Base-by-base conservation (phyloP, 1,139 yeast species). In the Scheffersomyces lignicola region DNA sequence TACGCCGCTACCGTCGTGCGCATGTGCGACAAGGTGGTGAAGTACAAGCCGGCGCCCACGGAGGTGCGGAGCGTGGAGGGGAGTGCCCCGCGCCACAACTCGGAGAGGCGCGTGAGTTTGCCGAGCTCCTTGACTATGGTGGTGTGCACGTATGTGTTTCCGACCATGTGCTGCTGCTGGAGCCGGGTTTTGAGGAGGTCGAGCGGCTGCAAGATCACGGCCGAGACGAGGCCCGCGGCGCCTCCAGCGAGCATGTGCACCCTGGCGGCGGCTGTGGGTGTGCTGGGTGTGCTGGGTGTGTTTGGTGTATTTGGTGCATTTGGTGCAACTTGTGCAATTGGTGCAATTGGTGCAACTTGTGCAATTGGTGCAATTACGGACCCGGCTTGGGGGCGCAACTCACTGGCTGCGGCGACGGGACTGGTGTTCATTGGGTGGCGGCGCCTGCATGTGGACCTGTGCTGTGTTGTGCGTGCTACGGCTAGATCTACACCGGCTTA, bases 51-150 rank as follows among this genome's bases (percentile, higher is more conserved):
- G 29, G 95, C 86, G 0, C 98, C 98, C 13, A 88, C 69, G 2
- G 97, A 88, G 0, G 96, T 90, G 41, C 98, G 69, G 24, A 92
- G 54, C 1, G 95, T 90, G 18, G 96, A 86, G 0, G 97, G 97
- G 25, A 89, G 52, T 0, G 96, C 90, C 1, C 98, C 98, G 38
- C 96, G 70, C 98, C 98, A 92, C 35, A 90, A 65, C 38, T 80
- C 81, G 35, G 60, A 58, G 15, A 76, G 51, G 24, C 72, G 64
- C 10, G 69, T 62, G 23, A 82, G 54, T 33, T 73, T 68, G 36
- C 60, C 61, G 11, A 83, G 52, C 28, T 80, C 78, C 27, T 59
- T 56, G 33, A 61, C 34, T 48, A 72, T 52, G 22, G 67, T 48
- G 33, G 65, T 48, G 45, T 65, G 40, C 32, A 79, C 69, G 17